Evolutionary conservation across 1,284 basidiomycete species (phyloP).

Genomic region (Moesziomyces parantarcticus): DNA sequence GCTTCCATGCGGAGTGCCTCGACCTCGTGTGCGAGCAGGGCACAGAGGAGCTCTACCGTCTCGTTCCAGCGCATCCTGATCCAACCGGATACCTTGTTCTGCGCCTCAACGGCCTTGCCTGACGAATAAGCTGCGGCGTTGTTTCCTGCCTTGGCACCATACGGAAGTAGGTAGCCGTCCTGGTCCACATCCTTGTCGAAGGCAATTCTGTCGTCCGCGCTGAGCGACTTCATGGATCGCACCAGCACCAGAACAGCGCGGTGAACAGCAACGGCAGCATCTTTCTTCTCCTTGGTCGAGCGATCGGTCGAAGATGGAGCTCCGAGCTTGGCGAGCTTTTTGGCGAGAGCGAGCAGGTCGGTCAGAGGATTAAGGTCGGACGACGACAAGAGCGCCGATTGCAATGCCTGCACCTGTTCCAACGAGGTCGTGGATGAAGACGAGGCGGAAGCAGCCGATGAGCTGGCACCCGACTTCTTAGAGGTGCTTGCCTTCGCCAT

Average conservation of each 20-base stretch:
- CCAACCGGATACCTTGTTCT: slow-evolving; percentile 53
- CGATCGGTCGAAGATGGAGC: slow-evolving; percentile 2
- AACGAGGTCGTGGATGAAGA: slow-evolving; percentile 8
- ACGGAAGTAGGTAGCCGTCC: slow-evolving; percentile 38
- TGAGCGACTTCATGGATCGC: slow-evolving; percentile 39
- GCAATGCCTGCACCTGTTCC: slow-evolving; percentile 39
- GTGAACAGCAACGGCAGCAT: slow-evolving; percentile 28
- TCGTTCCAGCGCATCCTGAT: slow-evolving; percentile 61
- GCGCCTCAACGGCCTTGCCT: slow-evolving; percentile 29
- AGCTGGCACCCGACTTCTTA: slow-evolving; percentile 23
- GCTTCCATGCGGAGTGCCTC: slow-evolving; percentile 37
- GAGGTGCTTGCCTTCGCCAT: slow-evolving; percentile 21
- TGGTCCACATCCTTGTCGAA: slow-evolving; percentile 42
- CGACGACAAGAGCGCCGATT: slow-evolving; percentile 45
- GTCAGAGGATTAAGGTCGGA: slow-evolving; percentile 61
- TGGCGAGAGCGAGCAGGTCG: slow-evolving; percentile 50
- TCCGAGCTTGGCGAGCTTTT: slow-evolving; percentile 18
- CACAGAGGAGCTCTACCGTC: slow-evolving; percentile 49
- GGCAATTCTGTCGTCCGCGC: slow-evolving; percentile 38
- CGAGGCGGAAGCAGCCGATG: neutral
- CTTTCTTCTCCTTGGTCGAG: slow-evolving; percentile 28
- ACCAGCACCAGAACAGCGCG: slow-evolving; percentile 36
- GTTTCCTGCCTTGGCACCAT: slow-evolving; percentile 20
- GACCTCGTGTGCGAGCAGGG: slow-evolving; percentile 37
- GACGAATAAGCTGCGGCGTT: slow-evolving; percentile 1